Conservation (phyloP, 2,329 filamentous ascomycete genomes). For the Ophiostoma piceae region DNA sequence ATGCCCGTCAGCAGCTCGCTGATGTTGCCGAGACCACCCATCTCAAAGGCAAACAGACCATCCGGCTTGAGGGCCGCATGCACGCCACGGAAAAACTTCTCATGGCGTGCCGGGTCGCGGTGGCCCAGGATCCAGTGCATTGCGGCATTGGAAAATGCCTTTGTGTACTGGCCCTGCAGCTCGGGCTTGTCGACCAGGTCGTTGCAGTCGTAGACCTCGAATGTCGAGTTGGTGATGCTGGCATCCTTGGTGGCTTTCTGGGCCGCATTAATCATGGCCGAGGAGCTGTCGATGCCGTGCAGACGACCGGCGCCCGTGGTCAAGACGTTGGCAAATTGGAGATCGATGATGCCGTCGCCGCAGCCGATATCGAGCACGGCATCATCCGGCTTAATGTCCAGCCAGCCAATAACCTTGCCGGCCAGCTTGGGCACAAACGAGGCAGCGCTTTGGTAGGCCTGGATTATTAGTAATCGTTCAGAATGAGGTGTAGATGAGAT, state of each 20-base stretch:
- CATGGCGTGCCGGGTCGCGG: conserved; percentile 37
- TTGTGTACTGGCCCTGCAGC: conserved; percentile 42
- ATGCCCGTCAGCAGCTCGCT: conserved; percentile 57
- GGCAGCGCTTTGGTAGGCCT: conserved; percentile 57
- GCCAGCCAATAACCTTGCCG: conserved; percentile 52
- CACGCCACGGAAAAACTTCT: conserved; percentile 50
- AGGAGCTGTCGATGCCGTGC: conserved; percentile 55
- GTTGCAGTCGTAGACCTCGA: conserved; percentile 47
- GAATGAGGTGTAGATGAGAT: not conserved
- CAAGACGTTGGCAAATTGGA: conserved; percentile 47
- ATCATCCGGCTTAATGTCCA: conserved; percentile 55
- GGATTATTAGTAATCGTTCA: not conserved
- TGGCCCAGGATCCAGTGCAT: conserved; percentile 60
- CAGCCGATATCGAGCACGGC: conserved; percentile 59
- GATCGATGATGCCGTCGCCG: conserved; percentile 56
- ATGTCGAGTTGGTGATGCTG: conserved; percentile 37
- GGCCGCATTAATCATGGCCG: conserved; percentile 53
- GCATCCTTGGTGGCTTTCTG: conserved; percentile 38
- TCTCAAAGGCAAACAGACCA: conserved; percentile 61
- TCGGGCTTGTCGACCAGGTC: conserved; percentile 35
- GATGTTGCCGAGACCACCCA: conserved; percentile 66
- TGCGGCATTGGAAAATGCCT: conserved; percentile 62
- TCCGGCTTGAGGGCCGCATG: conserved; percentile 48
- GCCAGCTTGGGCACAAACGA: conserved; percentile 60
- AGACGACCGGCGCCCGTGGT: conserved; percentile 44